Evolutionary conservation across 2,329 filamentous ascomycete genomes (phyloP).

Genomic region (Neocucurbitaria cava): DNA sequence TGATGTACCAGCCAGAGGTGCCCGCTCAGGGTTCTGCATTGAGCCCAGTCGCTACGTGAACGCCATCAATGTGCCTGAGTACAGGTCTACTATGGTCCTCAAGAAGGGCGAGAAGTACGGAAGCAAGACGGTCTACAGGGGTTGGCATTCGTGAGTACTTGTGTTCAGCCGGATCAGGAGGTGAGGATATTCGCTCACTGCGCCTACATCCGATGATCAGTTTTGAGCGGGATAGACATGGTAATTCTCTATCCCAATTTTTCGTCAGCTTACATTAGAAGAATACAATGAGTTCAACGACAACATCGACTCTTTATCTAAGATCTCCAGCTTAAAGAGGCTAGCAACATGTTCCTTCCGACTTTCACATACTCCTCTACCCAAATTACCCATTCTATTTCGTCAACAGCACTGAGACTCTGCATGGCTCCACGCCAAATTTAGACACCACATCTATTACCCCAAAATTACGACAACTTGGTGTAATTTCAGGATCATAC

Average conservation of each 20-base stretch:
- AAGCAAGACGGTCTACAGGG: conserved; percentile 80
- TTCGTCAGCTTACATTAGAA: neutral
- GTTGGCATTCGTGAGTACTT: conserved; percentile 69
- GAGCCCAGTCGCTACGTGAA: conserved; percentile 93
- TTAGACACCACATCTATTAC: no score
- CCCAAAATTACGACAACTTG: no score
- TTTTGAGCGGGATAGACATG: neutral
- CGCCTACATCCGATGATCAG: neutral
- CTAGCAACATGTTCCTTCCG: no score
- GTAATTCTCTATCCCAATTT: neutral
- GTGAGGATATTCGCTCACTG: neutral
- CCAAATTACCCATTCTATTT: no score
- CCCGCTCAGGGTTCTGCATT: conserved; percentile 83
- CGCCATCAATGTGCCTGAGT: conserved; percentile 80
- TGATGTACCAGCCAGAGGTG: conserved; percentile 66
- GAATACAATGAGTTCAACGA: neutral
- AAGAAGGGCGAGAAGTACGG: conserved; percentile 88
- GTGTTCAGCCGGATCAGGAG: neutral
- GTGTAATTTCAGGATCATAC: no score
- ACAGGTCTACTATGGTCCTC: conserved; percentile 78
- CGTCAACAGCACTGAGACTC: no score
- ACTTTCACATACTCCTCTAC: no score
- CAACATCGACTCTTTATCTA: neutral
- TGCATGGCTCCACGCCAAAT: no score
- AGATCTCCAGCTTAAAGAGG: no score